phyloP scores from a whole-genome alignment of 1,139 yeast species.

The Wickerhamomyces sp. region DNA sequence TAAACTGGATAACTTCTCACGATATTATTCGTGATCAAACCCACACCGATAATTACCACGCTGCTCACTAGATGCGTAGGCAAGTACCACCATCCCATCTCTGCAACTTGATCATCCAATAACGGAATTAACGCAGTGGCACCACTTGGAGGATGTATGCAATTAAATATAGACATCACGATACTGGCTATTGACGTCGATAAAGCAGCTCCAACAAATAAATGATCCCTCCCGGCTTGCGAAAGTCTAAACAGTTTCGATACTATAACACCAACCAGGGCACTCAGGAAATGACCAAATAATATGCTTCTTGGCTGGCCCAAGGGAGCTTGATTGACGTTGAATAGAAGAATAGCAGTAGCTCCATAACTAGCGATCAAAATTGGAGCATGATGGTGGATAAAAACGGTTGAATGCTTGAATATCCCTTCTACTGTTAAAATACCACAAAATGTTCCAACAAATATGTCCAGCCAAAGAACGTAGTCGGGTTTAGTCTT shows the following conservation, averaged over 20 bases:
- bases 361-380: conserved; percentile 66
- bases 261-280: conserved; percentile 52
- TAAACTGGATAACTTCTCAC: conserved; percentile 51
- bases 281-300: conserved; percentile 51
- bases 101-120: conserved; percentile 40
- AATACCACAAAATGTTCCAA: conserved; percentile 51
- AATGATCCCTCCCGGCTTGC: conserved; percentile 36
- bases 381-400: conserved; percentile 44
- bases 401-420: conserved; percentile 41
- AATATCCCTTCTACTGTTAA: conserved; percentile 49
- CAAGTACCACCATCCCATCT: conserved; percentile 66
- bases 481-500: conserved; percentile 36
- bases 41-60: conserved; percentile 47
- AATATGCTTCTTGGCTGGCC: conserved; percentile 65
- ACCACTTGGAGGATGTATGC: conserved; percentile 74
- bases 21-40: conserved; percentile 53
- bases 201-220: conserved; percentile 61
- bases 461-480: conserved; percentile 44
- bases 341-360: conserved; percentile 57
- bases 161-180: conserved; percentile 51
- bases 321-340: conserved; percentile 52
- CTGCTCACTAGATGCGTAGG: conserved; percentile 54
- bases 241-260: conserved; percentile 49
- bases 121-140: conserved; percentile 65
- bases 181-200: conserved; percentile 55